Percentiles rank a stretch among this genome's conserved stretches.
Evolutionary conservation across 306 rosid genomes (phyloP).

Genomic region (Lablab purpureus): DNA sequence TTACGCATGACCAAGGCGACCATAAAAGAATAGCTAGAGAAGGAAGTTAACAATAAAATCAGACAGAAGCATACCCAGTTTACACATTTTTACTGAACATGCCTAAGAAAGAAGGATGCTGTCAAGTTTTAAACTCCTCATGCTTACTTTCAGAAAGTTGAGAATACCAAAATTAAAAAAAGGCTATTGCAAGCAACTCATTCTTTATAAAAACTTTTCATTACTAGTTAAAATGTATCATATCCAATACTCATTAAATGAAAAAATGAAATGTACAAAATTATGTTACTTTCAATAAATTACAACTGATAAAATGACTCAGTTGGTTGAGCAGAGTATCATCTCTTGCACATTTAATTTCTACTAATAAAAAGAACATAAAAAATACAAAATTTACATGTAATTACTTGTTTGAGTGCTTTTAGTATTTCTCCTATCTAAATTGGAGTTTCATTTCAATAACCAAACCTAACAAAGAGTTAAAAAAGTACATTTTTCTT

Average conservation of each 20-base stretch:
- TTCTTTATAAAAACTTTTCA: no score
- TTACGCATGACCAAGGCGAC: background rate
- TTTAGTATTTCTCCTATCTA: background rate
- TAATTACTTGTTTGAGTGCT: background rate
- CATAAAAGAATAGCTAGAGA: background rate
- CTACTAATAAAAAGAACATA: background rate
- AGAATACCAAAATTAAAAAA: no score
- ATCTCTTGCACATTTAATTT: no score
- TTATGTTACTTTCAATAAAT: background rate
- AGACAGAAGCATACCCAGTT: background rate
- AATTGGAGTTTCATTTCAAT: background rate
- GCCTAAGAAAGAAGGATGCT: background rate
- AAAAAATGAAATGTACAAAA: background rate
- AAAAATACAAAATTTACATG: background rate
- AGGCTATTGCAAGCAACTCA: no score
- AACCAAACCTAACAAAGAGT: background rate
- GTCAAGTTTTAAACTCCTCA: background rate
- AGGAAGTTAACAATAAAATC: background rate
- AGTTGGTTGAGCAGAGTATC: no score
- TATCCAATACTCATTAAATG: no score
- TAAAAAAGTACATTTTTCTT: background rate
- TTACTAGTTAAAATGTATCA: no score
- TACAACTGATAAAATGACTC: background rate
- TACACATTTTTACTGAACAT: background rate
- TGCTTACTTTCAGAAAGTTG: no score